Base-by-base conservation (phyloP, 2,329 filamentous ascomycete species). In the Chaetomiaceae sp. region DNA sequence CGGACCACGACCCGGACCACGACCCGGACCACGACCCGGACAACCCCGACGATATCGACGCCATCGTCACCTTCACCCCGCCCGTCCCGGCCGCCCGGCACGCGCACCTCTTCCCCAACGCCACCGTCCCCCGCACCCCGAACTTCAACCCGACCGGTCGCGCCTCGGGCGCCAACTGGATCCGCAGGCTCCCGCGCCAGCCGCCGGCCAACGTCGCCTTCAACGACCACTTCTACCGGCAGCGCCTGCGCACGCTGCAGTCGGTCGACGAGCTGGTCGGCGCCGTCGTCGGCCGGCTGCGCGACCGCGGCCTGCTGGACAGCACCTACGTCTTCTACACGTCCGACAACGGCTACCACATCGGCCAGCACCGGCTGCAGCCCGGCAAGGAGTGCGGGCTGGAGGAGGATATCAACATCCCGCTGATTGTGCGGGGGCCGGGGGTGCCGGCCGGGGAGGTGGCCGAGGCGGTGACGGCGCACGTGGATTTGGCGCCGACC, bases 401-500 rank as follows among this genome's bases (percentile, higher is more conserved):
- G 59, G 80, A 82, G 55, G 78, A 80, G 59, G 80, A 84, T 60
- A 78, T 81, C 48, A 76, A 80, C 25, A 72, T 84, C 1, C 80
- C 80, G 69, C 71, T 85, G 4, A 72, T 81, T 32, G 73, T 86
- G 16, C 73, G 81, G 9, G 82, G 82, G 0, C 82, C 82, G 0
- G 78, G 79, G 0, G 67, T 85, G 2, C 66, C 73, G 0, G 58
- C 65, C 10, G 74, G 74, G 1, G 58, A 69, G 7, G 67, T 66
- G 0, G 67, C 70, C 3, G 66, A 76, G 20, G 64, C 73, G 4
- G 76, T 82, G 2, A 84, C 80, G 0, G 79, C 81, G 0, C 84
- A 87, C 60, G 78, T 82, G 3, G 84, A 86, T 59, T 67, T 87
- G 2, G 81, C 79, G 0, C 82, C 84, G 0, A 86, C 83, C 0